phyloP scores from a whole-genome alignment of 306 rosid species.

The Dalbergia cultrata region DNA sequence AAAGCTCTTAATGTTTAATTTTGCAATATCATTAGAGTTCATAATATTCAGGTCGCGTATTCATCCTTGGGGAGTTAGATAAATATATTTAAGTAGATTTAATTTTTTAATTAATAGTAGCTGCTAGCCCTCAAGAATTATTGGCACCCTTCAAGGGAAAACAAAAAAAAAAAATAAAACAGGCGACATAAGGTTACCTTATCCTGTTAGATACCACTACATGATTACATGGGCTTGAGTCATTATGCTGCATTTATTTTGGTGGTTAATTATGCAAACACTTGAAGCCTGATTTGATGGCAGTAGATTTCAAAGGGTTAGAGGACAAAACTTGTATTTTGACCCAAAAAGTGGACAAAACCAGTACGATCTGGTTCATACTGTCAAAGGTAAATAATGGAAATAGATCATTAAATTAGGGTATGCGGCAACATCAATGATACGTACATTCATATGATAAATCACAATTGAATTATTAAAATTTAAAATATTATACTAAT shows the following conservation, averaged over 20 bases:
- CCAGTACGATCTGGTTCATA: neutral
- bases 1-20: too few relatives aligned
- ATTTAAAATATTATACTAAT: too few relatives aligned
- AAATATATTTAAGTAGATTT: too few relatives aligned
- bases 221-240: neutral
- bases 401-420: constrained; percentile 44
- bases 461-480: too few relatives aligned
- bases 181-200: neutral
- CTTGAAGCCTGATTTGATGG: constrained; percentile 13
- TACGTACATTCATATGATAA: neutral
- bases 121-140: too few relatives aligned
- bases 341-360: neutral
- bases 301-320: constrained; percentile 13
- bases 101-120: too few relatives aligned
- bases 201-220: neutral
- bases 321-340: neutral
- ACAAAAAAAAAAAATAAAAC: too few relatives aligned
- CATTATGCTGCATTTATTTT: constrained; percentile 37
- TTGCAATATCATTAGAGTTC: too few relatives aligned
- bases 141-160: too few relatives aligned
- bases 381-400: constrained; percentile 42
- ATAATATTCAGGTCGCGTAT: too few relatives aligned
- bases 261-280: constrained; percentile 19
- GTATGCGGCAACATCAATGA: constrained; percentile 1
- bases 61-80: too few relatives aligned